Base-by-base conservation (phyloP, 345 rosid species). In the Nephelium lappaceum region DNA sequence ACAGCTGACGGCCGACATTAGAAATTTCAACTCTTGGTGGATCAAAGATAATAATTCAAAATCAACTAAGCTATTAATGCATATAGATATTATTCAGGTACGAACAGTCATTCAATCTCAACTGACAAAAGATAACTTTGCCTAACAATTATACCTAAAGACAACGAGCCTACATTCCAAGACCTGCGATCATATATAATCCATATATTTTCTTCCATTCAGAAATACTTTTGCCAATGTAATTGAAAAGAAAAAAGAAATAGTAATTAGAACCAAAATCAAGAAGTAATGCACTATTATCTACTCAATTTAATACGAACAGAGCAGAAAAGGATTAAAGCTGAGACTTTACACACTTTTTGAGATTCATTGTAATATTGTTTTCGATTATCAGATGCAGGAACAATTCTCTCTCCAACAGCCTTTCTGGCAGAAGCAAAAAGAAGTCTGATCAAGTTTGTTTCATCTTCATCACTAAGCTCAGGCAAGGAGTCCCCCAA, bases 361-460 rank as follows among this genome's bases (percentile, higher is more conserved):
- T 96, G 99, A 81, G 97, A 97, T 87, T 94, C 94, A 80, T 79
- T 96, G 85, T 85, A 85, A 85, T 92, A 84, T 77, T 83, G 97
- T 87, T 94, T 94, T 82, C 98, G 89, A 78, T 93, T 91, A 83
- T 92, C 95, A 19, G 94, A 85, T 71, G 97, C 91, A 75, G 98
- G 98, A 81, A 96, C 95, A 80, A 96, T 94, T 85, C 85, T 93
- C 91, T 90, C 97, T 58, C 99, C 99, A 5, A 91, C 95, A 81
- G 98, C 95, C 83, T 94, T 96, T 83, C 87, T 88, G 43, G 89
- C 89, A 75, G 99, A 96, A 72, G 98, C 97, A 88, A 85, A 93
- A 74, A 96, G 84, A 85, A 94, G 98, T 78, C 99, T 90, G 72
- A 88, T 90, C 85, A 96, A 83, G 87, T 96, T 96, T 74, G 98